Base-by-base conservation (phyloP, 768 basidiomycete genomes). In the Psilocybe cubensis region DNA sequence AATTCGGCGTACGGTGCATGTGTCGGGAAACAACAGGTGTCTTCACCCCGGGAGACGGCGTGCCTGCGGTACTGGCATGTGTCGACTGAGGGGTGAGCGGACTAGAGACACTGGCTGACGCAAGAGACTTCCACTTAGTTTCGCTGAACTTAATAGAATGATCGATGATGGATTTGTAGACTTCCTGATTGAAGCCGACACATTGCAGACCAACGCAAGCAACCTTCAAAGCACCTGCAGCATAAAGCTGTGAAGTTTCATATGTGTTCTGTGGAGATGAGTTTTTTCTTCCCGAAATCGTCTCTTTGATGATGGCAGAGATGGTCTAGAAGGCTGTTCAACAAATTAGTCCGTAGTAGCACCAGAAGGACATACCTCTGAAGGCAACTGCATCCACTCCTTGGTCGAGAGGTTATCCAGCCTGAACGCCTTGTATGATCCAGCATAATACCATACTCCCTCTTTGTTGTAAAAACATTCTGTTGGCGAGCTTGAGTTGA, bases 391-490 rank as follows among this genome's bases (percentile, higher is more conserved):
- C 25, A 80, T 82, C 85, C 88, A 92, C 68, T 92, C 91, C 53
- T 83, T 83, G 7, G 77, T 71, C 0, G 84, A 83, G 12, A 92
- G 73, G 55, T 89, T 83, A 24, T 84, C 85, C 47, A 92, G 77
- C 51, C 78, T 73, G 67, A 92, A 84, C 1, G 81, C 82, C 52
- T 79, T 83, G 72, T 92, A 92, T 3, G 83, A 79, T n/a, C 91
- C 91, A 11, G 91, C 90, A 59, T 92, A 92, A 68, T 92, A 92
- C 88, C 89, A 92, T 57, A 83, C 82, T 7, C 87, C 88, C 54
- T 91, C 88, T 68, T 86, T 91, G 70, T 86, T 88, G 63, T 85
- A 92, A 70, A 92, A 92, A 60, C 89, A 92, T 66, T 92, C 91
- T 91, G 48, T 1, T 56, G 21, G 25, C 24, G 18, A 48, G 35